Conservation (phyloP, 805 yeast genomes). For the Lipomyces oligophaga region DNA sequence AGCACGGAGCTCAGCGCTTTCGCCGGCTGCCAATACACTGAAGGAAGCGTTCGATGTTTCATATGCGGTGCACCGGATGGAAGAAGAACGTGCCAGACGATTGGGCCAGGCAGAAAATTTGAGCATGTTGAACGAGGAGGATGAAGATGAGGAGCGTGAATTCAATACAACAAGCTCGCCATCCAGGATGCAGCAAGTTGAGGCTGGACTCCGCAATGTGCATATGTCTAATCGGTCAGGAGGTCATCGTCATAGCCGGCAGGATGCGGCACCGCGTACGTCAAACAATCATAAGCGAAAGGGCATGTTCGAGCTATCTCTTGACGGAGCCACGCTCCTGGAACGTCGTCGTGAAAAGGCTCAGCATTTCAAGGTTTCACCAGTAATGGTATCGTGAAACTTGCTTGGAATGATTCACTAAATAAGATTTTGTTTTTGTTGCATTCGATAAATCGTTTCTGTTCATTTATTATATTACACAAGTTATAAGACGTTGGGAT, state of each 20-base stretch:
- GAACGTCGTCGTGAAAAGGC: slow-evolving; percentile 44
- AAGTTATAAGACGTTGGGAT: neutral
- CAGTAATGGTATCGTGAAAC: slow-evolving; percentile 12
- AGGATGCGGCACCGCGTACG: neutral
- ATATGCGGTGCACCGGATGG: slow-evolving; percentile 79
- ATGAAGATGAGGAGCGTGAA: slow-evolving; percentile 37
- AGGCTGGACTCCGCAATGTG: slow-evolving; percentile 25
- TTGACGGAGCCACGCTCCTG: slow-evolving; percentile 61
- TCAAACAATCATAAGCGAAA: slow-evolving; percentile 14
- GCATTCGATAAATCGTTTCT: neutral
- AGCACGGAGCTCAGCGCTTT: slow-evolving; percentile 28
- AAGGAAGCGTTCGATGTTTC: slow-evolving; percentile 84
- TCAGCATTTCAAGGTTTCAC: slow-evolving; percentile 40
- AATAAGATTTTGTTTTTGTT: neutral
- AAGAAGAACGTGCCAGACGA: slow-evolving; percentile 52
- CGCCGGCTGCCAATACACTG: slow-evolving; percentile 68
- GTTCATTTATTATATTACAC: no score
- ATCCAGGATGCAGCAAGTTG: slow-evolving; percentile 25
- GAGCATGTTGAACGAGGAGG: slow-evolving; percentile 40
- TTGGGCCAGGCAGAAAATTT: slow-evolving; percentile 31
- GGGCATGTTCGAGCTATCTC: slow-evolving; percentile 50
- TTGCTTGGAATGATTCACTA: no score
- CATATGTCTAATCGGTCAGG: slow-evolving; percentile 12
- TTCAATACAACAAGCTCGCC: slow-evolving; percentile 4
- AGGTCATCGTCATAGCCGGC: neutral